Conservation (phyloP, 2,329 filamentous ascomycete genomes). For the Curvularia spicifera region DNA sequence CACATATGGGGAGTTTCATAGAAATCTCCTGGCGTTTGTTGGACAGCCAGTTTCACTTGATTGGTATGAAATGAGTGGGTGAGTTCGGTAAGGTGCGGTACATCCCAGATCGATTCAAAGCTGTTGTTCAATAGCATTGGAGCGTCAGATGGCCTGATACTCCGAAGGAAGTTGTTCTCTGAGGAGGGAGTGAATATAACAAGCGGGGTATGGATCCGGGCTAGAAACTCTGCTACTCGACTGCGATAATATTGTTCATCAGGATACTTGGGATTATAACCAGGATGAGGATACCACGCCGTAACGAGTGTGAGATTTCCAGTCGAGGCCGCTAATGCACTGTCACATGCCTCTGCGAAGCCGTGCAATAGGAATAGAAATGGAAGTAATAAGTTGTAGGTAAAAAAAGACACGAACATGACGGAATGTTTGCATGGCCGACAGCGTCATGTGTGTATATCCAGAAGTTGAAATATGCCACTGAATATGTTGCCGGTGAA, state of each 20-base stretch:
- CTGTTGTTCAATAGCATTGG: background rate
- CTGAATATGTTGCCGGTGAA: no score
- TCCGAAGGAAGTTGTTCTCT: background rate
- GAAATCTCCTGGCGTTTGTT: background rate
- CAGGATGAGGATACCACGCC: slow-evolving; percentile 6
- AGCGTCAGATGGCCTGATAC: background rate
- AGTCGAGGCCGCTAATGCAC: no score
- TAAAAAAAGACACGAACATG: no score
- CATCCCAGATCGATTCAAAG: slow-evolving; percentile 1
- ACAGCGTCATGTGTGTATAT: no score
- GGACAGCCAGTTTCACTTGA: background rate
- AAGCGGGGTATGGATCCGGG: background rate
- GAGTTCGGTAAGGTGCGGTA: background rate
- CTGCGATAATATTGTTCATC: background rate
- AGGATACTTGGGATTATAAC: slow-evolving; percentile 4
- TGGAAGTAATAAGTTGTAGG: no score
- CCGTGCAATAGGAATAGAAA: no score
- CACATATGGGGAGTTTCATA: background rate
- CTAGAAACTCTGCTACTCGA: background rate
- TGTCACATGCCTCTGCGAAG: no score
- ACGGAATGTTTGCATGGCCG: no score
- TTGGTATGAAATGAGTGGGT: slow-evolving; percentile 3
- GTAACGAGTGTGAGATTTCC: slow-evolving; percentile 1
- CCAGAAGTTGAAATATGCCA: no score
- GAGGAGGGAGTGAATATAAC: background rate